phyloP scores from a whole-genome alignment of 2,329 filamentous ascomycete genomes.

The Aspergillus sp. region DNA sequence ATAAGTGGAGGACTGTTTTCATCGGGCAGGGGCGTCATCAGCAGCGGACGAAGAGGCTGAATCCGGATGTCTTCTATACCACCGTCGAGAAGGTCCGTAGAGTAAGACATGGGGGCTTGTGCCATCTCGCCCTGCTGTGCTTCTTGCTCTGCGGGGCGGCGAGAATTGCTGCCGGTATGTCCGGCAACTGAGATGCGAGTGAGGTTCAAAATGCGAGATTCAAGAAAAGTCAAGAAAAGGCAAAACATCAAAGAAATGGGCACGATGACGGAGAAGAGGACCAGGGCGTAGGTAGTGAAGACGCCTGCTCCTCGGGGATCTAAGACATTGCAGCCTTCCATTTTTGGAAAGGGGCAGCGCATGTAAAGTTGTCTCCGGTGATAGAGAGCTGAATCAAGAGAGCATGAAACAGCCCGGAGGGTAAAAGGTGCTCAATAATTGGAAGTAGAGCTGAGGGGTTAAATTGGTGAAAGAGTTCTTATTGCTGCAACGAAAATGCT shows the following conservation, averaged over 20 bases:
- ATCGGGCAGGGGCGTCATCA: not conserved
- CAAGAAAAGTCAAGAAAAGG: not conserved
- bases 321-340: conserved; percentile 13
- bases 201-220: not conserved
- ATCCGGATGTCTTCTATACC: conserved; percentile 20
- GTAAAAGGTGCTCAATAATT: not conserved
- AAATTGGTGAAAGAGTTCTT: not conserved
- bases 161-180: not conserved
- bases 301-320: not conserved
- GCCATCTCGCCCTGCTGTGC: not conserved
- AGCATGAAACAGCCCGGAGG: not conserved
- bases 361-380: not conserved
- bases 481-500: not conserved
- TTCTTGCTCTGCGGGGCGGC: not conserved
- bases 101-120: not conserved
- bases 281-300: not conserved
- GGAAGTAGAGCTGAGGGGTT: not conserved
- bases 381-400: not conserved
- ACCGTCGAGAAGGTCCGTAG: conserved; percentile 15
- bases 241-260: conserved; percentile 1
- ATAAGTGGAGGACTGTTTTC: not conserved
- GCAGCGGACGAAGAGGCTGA: conserved; percentile 13
- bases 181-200: not conserved
- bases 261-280: not conserved
- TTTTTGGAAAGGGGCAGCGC: conserved; percentile 14